Conservation (phyloP, 2,329 filamentous ascomycete species). For the Herpotrichia juniperi region DNA sequence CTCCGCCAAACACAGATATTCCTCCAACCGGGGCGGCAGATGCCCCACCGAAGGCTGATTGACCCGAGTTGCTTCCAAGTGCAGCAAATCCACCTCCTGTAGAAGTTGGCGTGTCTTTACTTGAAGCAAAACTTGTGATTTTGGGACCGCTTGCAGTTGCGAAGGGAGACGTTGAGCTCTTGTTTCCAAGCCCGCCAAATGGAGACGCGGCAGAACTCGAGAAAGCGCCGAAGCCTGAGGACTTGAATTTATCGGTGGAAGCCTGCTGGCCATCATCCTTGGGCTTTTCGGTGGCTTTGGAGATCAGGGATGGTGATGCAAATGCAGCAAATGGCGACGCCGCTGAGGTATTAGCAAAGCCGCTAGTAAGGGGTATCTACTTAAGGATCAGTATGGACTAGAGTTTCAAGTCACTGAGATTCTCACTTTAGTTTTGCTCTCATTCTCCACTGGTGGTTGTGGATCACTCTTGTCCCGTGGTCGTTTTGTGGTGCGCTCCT, state of each 20-base stretch:
- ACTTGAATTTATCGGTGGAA: conserved; percentile 57
- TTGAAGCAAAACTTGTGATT: conserved; percentile 35
- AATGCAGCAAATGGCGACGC: conserved; percentile 57
- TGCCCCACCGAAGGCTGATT: conserved; percentile 41
- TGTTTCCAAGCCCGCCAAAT: conserved; percentile 33
- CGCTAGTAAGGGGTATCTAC: conserved; percentile 46
- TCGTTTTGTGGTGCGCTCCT: conserved; percentile 44
- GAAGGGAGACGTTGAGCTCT: conserved; percentile 43
- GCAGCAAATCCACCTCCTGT: conserved; percentile 38
- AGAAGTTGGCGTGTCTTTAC: conserved; percentile 16
- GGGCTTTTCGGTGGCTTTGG: conserved; percentile 25
- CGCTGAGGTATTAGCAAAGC: conserved; percentile 53
- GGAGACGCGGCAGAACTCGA: conserved; percentile 45
- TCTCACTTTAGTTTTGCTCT: conserved; percentile 32
- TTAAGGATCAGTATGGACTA: conserved; percentile 14
- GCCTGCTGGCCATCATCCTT: conserved; percentile 41
- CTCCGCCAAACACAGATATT: conserved; percentile 53
- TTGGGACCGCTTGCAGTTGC: conserved; percentile 33
- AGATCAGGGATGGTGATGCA: conserved; percentile 39
- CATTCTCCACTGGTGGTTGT: conserved; percentile 21
- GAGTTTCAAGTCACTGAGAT: conserved; percentile 1
- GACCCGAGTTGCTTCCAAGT: conserved; percentile 37
- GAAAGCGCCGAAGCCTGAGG: conserved; percentile 54
- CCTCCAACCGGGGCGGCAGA: conserved; percentile 12
- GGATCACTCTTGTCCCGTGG: conserved; percentile 39